Conservation (phyloP, 352 stramenopile species). For the Phytophthora megakarya region DNA sequence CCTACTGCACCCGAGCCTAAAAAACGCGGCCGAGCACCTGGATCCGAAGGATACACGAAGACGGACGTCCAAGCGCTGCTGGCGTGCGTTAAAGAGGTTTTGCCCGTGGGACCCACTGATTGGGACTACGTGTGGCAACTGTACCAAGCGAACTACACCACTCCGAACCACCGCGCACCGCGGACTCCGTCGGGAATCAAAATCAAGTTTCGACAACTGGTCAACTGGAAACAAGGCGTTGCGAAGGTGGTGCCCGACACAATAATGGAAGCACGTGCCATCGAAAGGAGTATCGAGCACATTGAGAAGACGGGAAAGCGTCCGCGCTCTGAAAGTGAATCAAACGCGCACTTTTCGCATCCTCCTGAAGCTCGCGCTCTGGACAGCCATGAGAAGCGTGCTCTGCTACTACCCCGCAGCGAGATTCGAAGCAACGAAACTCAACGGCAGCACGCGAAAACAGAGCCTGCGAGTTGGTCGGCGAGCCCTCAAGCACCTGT, state of each 20-base stretch:
- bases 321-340: slow-evolving; percentile 14
- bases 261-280: slow-evolving; percentile 37
- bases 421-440: slow-evolving; percentile 26
- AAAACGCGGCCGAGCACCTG: slow-evolving; percentile 30
- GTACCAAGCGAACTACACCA: slow-evolving; percentile 35
- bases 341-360: slow-evolving; percentile 9
- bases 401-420: background rate
- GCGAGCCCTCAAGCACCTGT: slow-evolving; percentile 5
- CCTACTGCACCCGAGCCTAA: slow-evolving; percentile 4
- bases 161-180: slow-evolving; percentile 32
- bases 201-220: slow-evolving; percentile 44
- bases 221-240: slow-evolving; percentile 34
- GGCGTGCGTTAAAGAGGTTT: slow-evolving; percentile 29
- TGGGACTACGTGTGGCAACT: slow-evolving; percentile 42
- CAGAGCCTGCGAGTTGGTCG: slow-evolving; percentile 4
- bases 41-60: slow-evolving; percentile 40
- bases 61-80: slow-evolving; percentile 33
- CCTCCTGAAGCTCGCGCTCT: slow-evolving; percentile 7
- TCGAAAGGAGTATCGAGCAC: slow-evolving; percentile 11
- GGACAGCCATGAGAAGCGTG: slow-evolving; percentile 8
- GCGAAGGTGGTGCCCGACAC: slow-evolving; percentile 14
- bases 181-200: slow-evolving; percentile 34
- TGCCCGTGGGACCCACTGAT: slow-evolving; percentile 27
- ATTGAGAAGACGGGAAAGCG: slow-evolving; percentile 12
- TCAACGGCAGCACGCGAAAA: slow-evolving; percentile 15